A percentile compares a stretch with the other conserved stretches of the same genome.
phyloP scores from a whole-genome alignment of 1,284 basidiomycete species.

The Fomitopsis betulina region DNA sequence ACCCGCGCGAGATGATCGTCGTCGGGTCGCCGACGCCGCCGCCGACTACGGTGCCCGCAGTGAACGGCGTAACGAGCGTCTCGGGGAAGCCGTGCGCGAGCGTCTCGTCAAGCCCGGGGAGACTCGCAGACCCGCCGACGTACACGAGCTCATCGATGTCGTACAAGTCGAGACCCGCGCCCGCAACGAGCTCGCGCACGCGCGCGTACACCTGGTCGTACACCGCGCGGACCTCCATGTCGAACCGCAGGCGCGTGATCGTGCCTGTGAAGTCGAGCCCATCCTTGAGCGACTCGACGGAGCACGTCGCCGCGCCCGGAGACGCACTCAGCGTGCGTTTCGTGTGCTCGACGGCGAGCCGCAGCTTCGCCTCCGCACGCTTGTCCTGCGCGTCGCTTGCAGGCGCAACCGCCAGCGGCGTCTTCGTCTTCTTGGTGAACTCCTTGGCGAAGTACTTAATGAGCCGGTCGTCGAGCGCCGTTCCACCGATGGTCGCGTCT shows the following conservation, averaged over 20 bases:
- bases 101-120: conserved; percentile 82
- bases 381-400: conserved; percentile 59
- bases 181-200: conserved; percentile 58
- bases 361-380: conserved; percentile 91
- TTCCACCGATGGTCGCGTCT: conserved; percentile 47
- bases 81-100: conserved; percentile 72
- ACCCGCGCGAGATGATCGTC: conserved; percentile 85
- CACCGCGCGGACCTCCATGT: conserved; percentile 75
- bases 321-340: conserved; percentile 92
- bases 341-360: conserved; percentile 91
- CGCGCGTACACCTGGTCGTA: conserved; percentile 69
- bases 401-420: conserved; percentile 62
- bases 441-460: conserved; percentile 94
- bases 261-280: conserved; percentile 89
- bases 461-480: conserved; percentile 77
- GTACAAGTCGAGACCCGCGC: conserved; percentile 67
- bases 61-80: conserved; percentile 60
- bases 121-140: conserved; percentile 82
- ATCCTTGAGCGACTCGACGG: conserved; percentile 92
- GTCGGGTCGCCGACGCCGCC: conserved; percentile 81
- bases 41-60: conserved; percentile 59
- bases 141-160: conserved; percentile 91
- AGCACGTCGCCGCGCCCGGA: conserved; percentile 84
- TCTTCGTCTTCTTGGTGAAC: conserved; percentile 96
- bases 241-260: conserved; percentile 94